Conservation (phyloP, 2,329 filamentous ascomycete species). For the Berkeleyomyces rouxiae region DNA sequence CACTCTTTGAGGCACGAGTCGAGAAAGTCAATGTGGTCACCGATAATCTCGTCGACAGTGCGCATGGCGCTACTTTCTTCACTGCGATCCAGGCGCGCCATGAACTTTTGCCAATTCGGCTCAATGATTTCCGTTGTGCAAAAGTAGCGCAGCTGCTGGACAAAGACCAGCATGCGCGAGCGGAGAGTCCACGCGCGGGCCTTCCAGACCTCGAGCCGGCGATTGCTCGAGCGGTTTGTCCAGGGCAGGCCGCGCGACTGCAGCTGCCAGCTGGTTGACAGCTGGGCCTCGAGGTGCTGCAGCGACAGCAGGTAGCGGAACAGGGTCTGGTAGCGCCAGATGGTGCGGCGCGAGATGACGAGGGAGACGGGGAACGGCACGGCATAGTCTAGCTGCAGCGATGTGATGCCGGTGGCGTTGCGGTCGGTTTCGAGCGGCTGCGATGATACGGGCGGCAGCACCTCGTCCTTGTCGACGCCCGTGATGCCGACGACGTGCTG, state of each 20-base stretch:
- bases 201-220: slow-evolving; percentile 78
- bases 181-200: slow-evolving; percentile 79
- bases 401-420: slow-evolving; percentile 78
- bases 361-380: slow-evolving; percentile 92
- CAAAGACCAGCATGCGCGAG: slow-evolving; percentile 89
- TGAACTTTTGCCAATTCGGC: slow-evolving; percentile 88
- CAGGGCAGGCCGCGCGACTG: slow-evolving; percentile 69
- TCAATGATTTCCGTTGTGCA: slow-evolving; percentile 96
- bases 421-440: slow-evolving; percentile 63
- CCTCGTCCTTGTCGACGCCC: slow-evolving; percentile 80
- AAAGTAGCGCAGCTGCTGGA: slow-evolving; percentile 92
- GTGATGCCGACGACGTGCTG: slow-evolving; percentile 96
- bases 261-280: slow-evolving; percentile 78
- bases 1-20: slow-evolving; percentile 97
- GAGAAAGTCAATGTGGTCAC: slow-evolving; percentile 95
- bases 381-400: slow-evolving; percentile 80
- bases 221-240: slow-evolving; percentile 61
- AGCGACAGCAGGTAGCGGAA: slow-evolving; percentile 88
- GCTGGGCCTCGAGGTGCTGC: slow-evolving; percentile 72
- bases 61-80: slow-evolving; percentile 30
- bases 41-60: slow-evolving; percentile 95
- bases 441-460: slow-evolving; percentile 54
- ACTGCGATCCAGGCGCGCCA: slow-evolving; percentile 61
- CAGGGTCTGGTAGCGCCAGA: slow-evolving; percentile 91
- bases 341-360: slow-evolving; percentile 86